phyloP scores from a whole-genome alignment of 176 grass and related monocot genomes.

The Musa schizocarpa region DNA sequence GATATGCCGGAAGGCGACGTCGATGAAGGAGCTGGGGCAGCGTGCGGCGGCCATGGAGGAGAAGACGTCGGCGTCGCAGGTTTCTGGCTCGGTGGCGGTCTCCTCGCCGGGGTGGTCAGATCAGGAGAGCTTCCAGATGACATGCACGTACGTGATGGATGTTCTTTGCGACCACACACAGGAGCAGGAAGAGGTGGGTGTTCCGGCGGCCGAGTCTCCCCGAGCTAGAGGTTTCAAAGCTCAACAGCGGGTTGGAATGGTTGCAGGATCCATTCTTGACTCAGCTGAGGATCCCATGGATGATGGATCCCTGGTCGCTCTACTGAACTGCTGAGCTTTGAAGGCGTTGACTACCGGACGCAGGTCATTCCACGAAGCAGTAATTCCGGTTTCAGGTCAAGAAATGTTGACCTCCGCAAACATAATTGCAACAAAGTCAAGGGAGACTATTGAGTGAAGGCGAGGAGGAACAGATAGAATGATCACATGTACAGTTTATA shows the following conservation, averaged over 20 bases:
- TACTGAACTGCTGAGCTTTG: conserved; percentile 52
- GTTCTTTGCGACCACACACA: neutral
- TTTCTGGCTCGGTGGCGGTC: conserved; percentile 31
- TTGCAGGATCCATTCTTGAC: conserved; percentile 78
- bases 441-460: too few relatives aligned
- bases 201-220: conserved; percentile 25
- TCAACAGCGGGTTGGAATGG: conserved; percentile 47
- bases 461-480: too few relatives aligned
- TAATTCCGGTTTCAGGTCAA: too few relatives aligned
- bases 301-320: conserved; percentile 54
- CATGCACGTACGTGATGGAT: neutral
- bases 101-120: conserved; percentile 61
- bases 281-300: conserved; percentile 77
- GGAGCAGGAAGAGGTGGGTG: neutral
- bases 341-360: too few relatives aligned
- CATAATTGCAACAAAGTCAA: too few relatives aligned
- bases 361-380: too few relatives aligned
- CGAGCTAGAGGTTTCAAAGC: conserved; percentile 46
- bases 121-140: conserved; percentile 7
- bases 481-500: too few relatives aligned
- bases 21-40: conserved; percentile 88
- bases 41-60: conserved; percentile 73
- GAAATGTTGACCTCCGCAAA: too few relatives aligned
- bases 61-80: conserved; percentile 20
- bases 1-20: conserved; percentile 68